Evolutionary conservation across 441 rosid genomes (phyloP), one percentile per base, ranked within the genome.

Genomic region (Bruguiera hainesii): DNA sequence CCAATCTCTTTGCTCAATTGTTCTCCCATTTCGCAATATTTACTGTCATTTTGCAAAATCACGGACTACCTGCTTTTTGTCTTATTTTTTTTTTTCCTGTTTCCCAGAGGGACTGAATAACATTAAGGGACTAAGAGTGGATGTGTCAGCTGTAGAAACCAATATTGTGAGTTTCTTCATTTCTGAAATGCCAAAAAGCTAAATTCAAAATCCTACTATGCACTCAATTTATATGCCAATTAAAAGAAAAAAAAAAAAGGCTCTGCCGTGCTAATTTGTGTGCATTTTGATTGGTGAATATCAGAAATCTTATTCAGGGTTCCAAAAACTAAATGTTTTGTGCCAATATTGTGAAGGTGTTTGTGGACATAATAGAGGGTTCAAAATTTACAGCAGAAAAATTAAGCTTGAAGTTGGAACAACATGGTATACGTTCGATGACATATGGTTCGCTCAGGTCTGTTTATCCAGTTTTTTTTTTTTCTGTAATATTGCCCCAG

Each of bases 141-240:
- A 95, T 70, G 80, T 81, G 7, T 81, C 84, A 49, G 78, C 94
- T 3, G 93, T 89, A 56, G 94, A 91, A 81, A 95, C 98, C 57
- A 91, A 95, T 73, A 89, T 95, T 11, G 98, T 95, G 74, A 87
- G 99, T 79, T 56, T 20, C 19, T 50, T 39, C 16, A 10, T 39
- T 39, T 39, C 48, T 39, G 48, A 39, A 39, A 39, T 39, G 48
- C 48, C 1, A 10, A 39, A 39, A 13, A 39, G 48, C 18, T 39
- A 39, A 39, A 11, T 39, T 39, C 5, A 39, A 39, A 13, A 39
- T 39, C 1, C 48, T 39, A 39, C 4, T 3, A 11, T 39, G 48
- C 16, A 11, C 16, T 37, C 42, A 37, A 37, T 37, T 37, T 15
- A 8, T 37, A 10, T 1, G 39, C 39, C 10, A 8, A 37, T 26